Evolutionary conservation across 2,329 filamentous ascomycete species (phyloP), one percentile per base, ranked within the genome.

Genomic region (Cladosporium sp.): DNA sequence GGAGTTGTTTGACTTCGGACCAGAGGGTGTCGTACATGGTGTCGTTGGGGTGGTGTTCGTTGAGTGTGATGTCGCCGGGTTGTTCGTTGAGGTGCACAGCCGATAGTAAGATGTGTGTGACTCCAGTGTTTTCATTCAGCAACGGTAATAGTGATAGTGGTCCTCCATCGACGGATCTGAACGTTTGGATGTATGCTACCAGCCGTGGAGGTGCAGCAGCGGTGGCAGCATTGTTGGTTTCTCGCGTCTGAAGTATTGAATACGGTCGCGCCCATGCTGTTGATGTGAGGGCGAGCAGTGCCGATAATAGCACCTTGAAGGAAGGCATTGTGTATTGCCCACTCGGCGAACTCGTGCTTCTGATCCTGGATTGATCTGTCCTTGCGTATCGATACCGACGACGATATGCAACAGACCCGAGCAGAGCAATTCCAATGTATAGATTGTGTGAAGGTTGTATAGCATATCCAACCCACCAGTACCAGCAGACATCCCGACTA

Each of bases 171-270:
- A 66, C 67, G 10, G 69, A 68, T 36, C 68, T 68, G 59, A 73
- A 74, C 1, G 72, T 74, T 65, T 75, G 74, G 5, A 75, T 68
- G 57, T 75, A 75, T 14, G 70, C 68, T 44, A 73, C 70, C 28
- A 70, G 60, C 10, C 68, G 69, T 26, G 67, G 67, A 32, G 61
- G 61, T 6, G 38, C 49, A 12, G 61, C 61, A 24, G 61, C 51
- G 3, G 61, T 36, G 14, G 10, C 34, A 24, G 41, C 44, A 10
- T 34, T 11, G 11, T 47, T 30, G 21, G 32, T 21, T 10, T 51
- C 28, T 24, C 38, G 58, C 12, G 59, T 12, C 49, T 51, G 59
- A 2, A 61, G 8, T 49, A 61, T 49, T 2, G 59, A 24, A 21
- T 38, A 21, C 4, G 61, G 61, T 18, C 49, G 51, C 8, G 61